Evolutionary conservation across 179 eudicot genomes (phyloP).

Genomic region (Actinidia chinensis): DNA sequence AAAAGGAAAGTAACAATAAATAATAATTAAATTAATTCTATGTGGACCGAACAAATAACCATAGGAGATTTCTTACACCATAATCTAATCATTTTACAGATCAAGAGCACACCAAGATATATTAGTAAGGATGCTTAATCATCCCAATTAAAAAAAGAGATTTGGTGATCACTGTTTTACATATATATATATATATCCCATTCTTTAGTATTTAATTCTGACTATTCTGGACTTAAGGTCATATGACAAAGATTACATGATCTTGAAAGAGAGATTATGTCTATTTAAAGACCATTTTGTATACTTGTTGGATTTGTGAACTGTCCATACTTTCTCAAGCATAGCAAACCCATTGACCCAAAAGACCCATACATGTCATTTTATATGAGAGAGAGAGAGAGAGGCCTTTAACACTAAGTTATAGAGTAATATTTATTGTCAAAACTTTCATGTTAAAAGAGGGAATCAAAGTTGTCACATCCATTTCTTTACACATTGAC

Average conservation of each 20-base stretch:
- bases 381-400: not conserved
- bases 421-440: too few relatives aligned
- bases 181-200: too few relatives aligned
- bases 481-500: not conserved
- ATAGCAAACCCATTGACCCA: not conserved
- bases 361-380: not conserved
- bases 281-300: not conserved
- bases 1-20: too few relatives aligned
- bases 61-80: too few relatives aligned
- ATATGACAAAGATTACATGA: conserved; percentile 4
- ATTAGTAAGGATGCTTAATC: too few relatives aligned
- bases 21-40: too few relatives aligned
- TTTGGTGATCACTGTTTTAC: too few relatives aligned
- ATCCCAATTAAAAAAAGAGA: too few relatives aligned
- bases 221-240: not conserved
- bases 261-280: conserved; percentile 7
- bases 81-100: too few relatives aligned
- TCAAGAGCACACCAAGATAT: too few relatives aligned
- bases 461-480: not conserved
- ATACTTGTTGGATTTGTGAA: conserved; percentile 1
- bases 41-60: too few relatives aligned
- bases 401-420: not conserved
- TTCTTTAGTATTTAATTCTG: too few relatives aligned
- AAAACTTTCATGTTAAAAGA: not conserved
- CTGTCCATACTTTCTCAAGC: conserved; percentile 15